Conservation (phyloP, 305 asterid genomes). For the Fraxinus ornus region DNA sequence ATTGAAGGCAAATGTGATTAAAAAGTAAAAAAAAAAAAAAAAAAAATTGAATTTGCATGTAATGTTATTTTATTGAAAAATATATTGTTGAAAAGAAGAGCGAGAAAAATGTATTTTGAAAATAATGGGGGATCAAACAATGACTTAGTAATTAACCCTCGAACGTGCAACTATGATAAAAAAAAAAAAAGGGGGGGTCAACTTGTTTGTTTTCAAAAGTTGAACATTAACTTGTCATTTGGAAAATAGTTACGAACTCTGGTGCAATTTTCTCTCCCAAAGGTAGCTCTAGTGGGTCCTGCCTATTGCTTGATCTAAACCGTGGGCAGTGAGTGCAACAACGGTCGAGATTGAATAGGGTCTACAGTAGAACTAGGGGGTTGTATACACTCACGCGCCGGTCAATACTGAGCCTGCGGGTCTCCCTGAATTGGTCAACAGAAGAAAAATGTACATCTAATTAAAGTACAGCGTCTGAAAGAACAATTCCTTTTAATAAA, state of each 20-base stretch:
- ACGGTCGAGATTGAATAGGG: not conserved
- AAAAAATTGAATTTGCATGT: not conserved
- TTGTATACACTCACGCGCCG: conserved; percentile 9
- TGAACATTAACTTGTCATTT: not conserved
- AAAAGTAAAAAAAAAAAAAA: too few relatives aligned
- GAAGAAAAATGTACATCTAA: conserved; percentile 1
- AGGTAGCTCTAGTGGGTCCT: not conserved
- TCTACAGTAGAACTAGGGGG: not conserved
- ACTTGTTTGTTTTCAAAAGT: not conserved
- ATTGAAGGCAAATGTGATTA: too few relatives aligned
- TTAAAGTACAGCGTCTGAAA: conserved; percentile 19
- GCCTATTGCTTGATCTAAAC: not conserved
- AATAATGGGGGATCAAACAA: not conserved
- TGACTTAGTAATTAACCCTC: not conserved
- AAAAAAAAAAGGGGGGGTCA: not conserved
- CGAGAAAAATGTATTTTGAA: not conserved
- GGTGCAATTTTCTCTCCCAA: not conserved
- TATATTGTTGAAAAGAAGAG: not conserved
- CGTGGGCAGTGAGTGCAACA: not conserved
- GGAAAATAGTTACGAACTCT: not conserved
- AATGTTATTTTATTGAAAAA: not conserved
- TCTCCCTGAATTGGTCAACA: conserved; percentile 20
- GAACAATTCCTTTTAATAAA: not conserved
- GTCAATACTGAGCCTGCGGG: conserved; percentile 24
- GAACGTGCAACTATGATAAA: not conserved